These are phyloP conservation scores for Amanita rubescens DNA, from an alignment of 768 basidiomycete species.

Conservation along the genomic window DNA sequence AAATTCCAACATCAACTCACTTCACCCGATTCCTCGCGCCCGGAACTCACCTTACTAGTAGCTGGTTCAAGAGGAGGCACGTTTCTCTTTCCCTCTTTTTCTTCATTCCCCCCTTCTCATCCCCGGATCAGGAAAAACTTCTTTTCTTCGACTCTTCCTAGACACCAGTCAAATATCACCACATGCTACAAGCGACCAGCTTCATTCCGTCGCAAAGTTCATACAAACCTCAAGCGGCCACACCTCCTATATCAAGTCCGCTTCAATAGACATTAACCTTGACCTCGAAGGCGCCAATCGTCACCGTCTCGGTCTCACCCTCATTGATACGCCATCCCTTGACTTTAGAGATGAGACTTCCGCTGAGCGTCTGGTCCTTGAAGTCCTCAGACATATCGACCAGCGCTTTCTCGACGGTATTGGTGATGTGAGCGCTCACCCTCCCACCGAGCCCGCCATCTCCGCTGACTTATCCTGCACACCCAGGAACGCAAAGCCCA, in stretches of 20 bases:
- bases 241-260: constrained; percentile 64
- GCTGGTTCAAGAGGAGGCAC: constrained; percentile 69
- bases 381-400: constrained; percentile 69
- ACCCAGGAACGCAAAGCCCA: constrained; percentile 66
- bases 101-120: constrained; percentile 11
- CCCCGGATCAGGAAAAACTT: constrained; percentile 65
- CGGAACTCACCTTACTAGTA: constrained; percentile 65
- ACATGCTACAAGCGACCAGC: constrained; percentile 62
- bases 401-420: constrained; percentile 63
- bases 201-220: constrained; percentile 74
- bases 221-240: constrained; percentile 67
- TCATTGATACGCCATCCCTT: constrained; percentile 78
- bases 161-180: constrained; percentile 69
- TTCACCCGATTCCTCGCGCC: constrained; percentile 25
- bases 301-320: constrained; percentile 52
- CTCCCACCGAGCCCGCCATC: constrained; percentile 14
- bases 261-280: constrained; percentile 65
- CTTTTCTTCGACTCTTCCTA: constrained; percentile 78
- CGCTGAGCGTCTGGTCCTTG: constrained; percentile 55
- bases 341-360: constrained; percentile 62
- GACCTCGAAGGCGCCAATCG: constrained; percentile 41
- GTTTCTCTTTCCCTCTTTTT: constrained; percentile 17
- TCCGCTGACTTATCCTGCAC: neutral
- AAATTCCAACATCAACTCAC: constrained; percentile 9
- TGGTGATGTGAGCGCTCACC: constrained; percentile 58